Percentiles rank a stretch among this genome's conserved stretches.
phyloP scores from a whole-genome alignment of 768 basidiomycete genomes.

The Calocera viscosa region DNA sequence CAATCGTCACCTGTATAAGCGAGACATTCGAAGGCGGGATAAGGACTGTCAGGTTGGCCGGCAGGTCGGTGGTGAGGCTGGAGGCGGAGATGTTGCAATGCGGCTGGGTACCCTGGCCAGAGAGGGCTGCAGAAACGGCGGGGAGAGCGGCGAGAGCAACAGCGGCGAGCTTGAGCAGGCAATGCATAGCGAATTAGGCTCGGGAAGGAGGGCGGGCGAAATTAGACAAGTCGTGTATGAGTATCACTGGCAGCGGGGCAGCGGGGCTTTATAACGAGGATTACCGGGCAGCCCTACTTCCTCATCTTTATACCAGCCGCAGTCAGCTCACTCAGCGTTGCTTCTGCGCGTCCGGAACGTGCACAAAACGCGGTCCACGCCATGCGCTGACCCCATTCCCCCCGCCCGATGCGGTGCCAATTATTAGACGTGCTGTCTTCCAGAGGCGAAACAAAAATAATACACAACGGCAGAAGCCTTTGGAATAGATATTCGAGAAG shows the following conservation, averaged over 20 bases:
- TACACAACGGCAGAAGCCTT: too few relatives aligned
- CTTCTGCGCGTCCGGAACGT: too few relatives aligned
- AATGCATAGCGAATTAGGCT: background rate
- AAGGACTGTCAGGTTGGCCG: background rate
- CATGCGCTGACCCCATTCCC: too few relatives aligned
- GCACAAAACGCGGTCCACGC: too few relatives aligned
- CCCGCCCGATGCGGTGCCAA: too few relatives aligned
- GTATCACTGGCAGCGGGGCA: background rate
- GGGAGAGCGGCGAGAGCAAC: background rate
- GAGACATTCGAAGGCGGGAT: constrained; percentile 1
- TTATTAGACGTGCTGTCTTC: too few relatives aligned
- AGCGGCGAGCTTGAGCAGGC: background rate
- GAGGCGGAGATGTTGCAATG: background rate
- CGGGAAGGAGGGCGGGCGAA: background rate
- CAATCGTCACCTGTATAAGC: background rate
- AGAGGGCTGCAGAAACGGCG: background rate
- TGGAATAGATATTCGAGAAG: too few relatives aligned
- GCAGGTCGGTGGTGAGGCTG: background rate
- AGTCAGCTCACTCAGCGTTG: too few relatives aligned
- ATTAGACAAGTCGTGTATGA: background rate
- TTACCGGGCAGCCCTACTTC: background rate
- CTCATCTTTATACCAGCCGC: background rate
- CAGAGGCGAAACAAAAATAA: too few relatives aligned
- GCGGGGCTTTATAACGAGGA: background rate
- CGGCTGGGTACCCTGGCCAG: background rate